These are phyloP conservation scores for Solanum virginianum DNA, from an alignment of 257 asterid genomes.

Conservation along the genomic window DNA sequence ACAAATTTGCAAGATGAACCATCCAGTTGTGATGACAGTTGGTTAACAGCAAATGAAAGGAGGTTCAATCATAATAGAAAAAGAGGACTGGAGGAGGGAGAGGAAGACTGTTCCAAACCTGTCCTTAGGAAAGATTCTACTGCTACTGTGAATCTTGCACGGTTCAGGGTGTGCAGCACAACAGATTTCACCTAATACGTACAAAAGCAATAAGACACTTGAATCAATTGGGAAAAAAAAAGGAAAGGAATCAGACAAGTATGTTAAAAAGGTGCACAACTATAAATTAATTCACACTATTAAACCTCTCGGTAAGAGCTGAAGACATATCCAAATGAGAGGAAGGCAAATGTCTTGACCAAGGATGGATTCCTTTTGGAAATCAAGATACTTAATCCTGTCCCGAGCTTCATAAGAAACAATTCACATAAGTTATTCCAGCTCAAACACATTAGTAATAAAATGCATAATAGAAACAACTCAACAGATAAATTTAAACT, in stretches of 20 bases:
- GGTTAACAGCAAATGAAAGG: background rate
- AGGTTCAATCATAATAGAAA: background rate
- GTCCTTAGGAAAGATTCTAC: slow-evolving; percentile 86
- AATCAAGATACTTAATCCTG: slow-evolving; percentile 85
- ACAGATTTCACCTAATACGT: slow-evolving; percentile 75
- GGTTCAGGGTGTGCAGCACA: slow-evolving; percentile 83
- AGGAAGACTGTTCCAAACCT: slow-evolving; percentile 28
- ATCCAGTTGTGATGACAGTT: background rate
- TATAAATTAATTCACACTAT: slow-evolving; percentile 1
- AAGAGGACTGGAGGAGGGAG: background rate
- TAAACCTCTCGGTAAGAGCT: slow-evolving; percentile 96
- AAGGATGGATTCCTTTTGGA: slow-evolving; percentile 87
- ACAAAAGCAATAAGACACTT: background rate
- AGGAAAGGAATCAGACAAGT: background rate
- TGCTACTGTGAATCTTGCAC: slow-evolving; percentile 94
- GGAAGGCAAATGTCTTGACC: slow-evolving; percentile 63
- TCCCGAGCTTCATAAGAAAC: slow-evolving; percentile 71
- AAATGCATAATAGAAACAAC: background rate
- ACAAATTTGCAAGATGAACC: background rate
- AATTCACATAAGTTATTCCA: slow-evolving; percentile 10
- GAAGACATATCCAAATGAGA: slow-evolving; percentile 85
- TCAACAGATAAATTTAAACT: background rate
- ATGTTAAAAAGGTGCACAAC: background rate
- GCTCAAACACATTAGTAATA: background rate
- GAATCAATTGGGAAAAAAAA: background rate